A percentile compares a stretch with the other conserved stretches of the same genome.
Evolutionary conservation across 2,329 filamentous ascomycete species (phyloP).

Genomic region (Aspergillus sp.): DNA sequence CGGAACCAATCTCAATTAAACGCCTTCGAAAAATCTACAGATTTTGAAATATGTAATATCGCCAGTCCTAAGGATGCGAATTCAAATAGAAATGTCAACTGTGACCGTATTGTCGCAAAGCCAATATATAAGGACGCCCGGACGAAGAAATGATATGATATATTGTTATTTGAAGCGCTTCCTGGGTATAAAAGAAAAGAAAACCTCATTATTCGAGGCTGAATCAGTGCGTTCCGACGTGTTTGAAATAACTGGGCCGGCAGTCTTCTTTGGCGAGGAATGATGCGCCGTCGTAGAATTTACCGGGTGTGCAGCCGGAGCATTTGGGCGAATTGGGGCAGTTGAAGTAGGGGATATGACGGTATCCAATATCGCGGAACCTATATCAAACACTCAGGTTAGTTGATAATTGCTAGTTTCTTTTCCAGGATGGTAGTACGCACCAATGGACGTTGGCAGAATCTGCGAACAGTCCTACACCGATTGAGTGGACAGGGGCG

Average conservation of each 20-base stretch:
- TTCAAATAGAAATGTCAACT: conserved; percentile 5
- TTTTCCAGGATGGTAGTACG: conserved; percentile 33
- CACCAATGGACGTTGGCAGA: conserved; percentile 89
- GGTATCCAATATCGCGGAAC: conserved; percentile 99
- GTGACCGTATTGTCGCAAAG: conserved; percentile 7
- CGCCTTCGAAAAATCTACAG: conserved; percentile 16
- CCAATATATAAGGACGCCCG: conserved; percentile 1
- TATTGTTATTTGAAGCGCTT: neutral
- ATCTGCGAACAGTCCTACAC: conserved; percentile 88
- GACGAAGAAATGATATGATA: neutral
- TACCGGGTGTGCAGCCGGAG: conserved; percentile 78
- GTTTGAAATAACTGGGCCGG: conserved; percentile 96
- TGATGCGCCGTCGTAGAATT: conserved; percentile 83
- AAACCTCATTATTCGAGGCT: neutral
- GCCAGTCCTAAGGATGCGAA: conserved; percentile 19
- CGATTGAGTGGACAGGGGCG: conserved; percentile 94
- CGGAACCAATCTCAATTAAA: conserved; percentile 11
- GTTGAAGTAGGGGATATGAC: conserved; percentile 98
- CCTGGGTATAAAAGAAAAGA: conserved; percentile 3
- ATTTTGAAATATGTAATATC: conserved; percentile 15
- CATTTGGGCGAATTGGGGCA: conserved; percentile 97
- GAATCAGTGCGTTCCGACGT: conserved; percentile 72
- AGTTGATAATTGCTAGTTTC: neutral
- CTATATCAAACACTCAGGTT: conserved; percentile 47
- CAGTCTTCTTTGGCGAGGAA: conserved; percentile 91